Evolutionary conservation across 257 asterid genomes (phyloP), one percentile per base, ranked within the genome.

Genomic region (Solanum rostratum): DNA sequence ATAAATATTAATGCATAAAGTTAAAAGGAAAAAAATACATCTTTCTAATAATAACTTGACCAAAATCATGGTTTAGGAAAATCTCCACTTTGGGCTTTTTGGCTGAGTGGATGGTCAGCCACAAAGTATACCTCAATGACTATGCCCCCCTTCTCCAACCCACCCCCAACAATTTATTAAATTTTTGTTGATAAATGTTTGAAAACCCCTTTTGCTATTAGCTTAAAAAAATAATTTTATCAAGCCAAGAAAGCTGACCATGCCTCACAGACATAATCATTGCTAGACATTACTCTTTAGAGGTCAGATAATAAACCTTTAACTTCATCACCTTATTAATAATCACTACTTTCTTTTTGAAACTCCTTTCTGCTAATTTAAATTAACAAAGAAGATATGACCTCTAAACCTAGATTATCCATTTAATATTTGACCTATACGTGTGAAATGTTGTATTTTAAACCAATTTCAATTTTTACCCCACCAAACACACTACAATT

Each of bases 221-320:
- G 73, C 27, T 55, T 59, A 37, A 30, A 71, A 71, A 76, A 37
- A 68, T 85, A 50, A 84, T 60, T 89, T 83, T 83, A 52, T 70
- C 65, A 85, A 69, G 81, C 37, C 79, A 84, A 60, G 45, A 90
- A 86, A 81, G 91, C 91, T 84, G 88, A 85, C 86, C 85, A 88
- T 92, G 90, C 87, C 84, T 87, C 84, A 79, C 49, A 86, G 95
- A 90, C 95, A 91, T 50, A 88, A 91, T 93, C 87, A 93, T 93
- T 89, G 81, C 91, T 84, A 55, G 81, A 63, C 90, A 87, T 86
- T 84, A 86, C 86, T 52, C 86, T 85, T 91, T 87, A 84, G 83
- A 84, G 91, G 69, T 87, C 83, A 69, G 15, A 87, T 80, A 16
- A 16, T 81, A 76, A 24, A 27, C 80, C 88, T 88, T 88, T 86